Percentiles rank a stretch among this genome's conserved stretches.
Conservation (phyloP, 164 flowering plant genomes). For the Piper longum region DNA sequence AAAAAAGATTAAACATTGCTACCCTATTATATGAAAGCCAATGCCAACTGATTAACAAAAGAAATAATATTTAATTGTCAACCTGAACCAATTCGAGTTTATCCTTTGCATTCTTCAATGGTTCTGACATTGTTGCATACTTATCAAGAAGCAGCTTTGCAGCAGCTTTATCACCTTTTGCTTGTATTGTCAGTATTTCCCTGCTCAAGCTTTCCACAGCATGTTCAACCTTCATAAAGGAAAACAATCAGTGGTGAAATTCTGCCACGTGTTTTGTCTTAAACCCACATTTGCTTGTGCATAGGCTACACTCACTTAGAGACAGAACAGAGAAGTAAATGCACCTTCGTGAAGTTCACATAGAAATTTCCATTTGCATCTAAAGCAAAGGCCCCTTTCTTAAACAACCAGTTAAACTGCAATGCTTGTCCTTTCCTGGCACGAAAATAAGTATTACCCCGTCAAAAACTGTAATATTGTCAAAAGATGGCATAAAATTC, state of each 20-base stretch:
- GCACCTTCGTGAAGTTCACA: constrained; percentile 72
- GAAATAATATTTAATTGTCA: background rate
- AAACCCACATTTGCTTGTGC: no score
- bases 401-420: constrained; percentile 85
- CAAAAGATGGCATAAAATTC: background rate
- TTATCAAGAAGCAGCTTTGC: constrained; percentile 50
- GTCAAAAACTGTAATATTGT: background rate
- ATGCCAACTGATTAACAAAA: background rate
- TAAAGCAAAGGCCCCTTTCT: constrained; percentile 66
- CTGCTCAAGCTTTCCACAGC: constrained; percentile 73
- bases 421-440: constrained; percentile 90
- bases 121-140: constrained; percentile 41
- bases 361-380: constrained; percentile 59
- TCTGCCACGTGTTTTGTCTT: no score
- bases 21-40: background rate
- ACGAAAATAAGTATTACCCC: constrained; percentile 1
- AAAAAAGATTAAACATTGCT: background rate
- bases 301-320: background rate
- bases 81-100: constrained; percentile 63
- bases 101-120: constrained; percentile 46
- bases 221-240: constrained; percentile 46
- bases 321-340: background rate
- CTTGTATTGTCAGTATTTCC: constrained; percentile 81
- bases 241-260: constrained; percentile 4
- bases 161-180: constrained; percentile 70